Evolutionary conservation across 257 asterid species (phyloP).

Genomic region (Nicotiana otophora): DNA sequence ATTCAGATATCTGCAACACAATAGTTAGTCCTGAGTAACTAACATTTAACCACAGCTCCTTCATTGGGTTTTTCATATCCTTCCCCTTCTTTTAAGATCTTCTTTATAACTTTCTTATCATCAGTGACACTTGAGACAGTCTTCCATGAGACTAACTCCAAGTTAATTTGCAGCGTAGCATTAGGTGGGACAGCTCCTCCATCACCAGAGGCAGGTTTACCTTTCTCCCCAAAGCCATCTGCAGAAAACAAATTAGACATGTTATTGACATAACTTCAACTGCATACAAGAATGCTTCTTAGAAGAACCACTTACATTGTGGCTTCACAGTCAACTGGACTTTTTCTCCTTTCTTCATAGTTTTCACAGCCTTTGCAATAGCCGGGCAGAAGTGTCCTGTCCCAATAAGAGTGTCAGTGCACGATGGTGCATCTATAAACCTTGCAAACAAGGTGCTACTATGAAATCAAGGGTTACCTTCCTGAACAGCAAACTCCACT

Average conservation of each 20-base stretch:
- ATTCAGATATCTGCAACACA: not conserved
- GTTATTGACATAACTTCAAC: not conserved
- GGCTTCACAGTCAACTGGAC: conserved; percentile 52
- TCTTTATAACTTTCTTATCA: conserved; percentile 44
- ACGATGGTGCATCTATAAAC: not conserved
- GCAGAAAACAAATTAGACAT: not conserved
- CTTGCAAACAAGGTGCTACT: not conserved
- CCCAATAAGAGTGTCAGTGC: not conserved
- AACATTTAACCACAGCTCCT: conserved; percentile 46
- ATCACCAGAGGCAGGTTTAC: conserved; percentile 37
- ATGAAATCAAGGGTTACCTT: conserved; percentile 21
- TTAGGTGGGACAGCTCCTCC: conserved; percentile 48
- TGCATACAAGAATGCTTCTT: not conserved
- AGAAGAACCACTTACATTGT: conserved; percentile 29
- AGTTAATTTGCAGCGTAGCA: conserved; percentile 29
- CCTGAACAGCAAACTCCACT: conserved; percentile 47
- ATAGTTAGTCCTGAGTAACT: not conserved
- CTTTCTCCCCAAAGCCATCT: conserved; percentile 66
- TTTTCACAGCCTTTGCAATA: conserved; percentile 50
- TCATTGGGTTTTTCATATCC: conserved; percentile 53
- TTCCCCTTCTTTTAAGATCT: conserved; percentile 49
- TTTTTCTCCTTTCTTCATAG: conserved; percentile 62
- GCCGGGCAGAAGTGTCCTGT: conserved; percentile 59
- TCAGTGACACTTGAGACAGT: conserved; percentile 40
- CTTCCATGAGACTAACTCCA: conserved; percentile 52